These are phyloP conservation scores for Hericium rajendrae DNA, from an alignment of 768 basidiomycete genomes.

Conservation along the genomic window DNA sequence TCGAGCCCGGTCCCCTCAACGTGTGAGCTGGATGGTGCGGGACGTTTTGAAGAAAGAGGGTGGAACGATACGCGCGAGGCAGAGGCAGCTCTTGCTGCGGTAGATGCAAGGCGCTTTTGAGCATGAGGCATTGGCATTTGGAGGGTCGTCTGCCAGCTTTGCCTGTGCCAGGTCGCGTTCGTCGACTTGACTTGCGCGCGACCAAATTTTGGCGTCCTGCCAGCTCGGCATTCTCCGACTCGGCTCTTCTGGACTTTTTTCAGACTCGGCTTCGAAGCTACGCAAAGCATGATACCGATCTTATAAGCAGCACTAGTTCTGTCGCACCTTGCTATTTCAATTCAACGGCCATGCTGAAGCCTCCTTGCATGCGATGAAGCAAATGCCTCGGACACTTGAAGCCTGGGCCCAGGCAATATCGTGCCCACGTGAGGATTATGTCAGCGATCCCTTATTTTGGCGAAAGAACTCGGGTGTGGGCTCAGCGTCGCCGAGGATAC, in stretches of 20 bases:
- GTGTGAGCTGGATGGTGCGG: constrained; percentile 35
- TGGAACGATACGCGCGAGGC: constrained; percentile 46
- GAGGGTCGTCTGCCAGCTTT: neutral
- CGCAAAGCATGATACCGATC: neutral
- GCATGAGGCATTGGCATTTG: constrained; percentile 43
- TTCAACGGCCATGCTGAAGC: too few species aligned
- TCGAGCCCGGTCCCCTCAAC: constrained; percentile 62
- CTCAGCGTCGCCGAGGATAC: too few species aligned
- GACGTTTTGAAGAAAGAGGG: constrained; percentile 55
- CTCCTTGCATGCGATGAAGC: too few species aligned
- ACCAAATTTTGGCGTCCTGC: neutral
- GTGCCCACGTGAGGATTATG: too few species aligned
- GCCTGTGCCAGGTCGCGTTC: neutral
- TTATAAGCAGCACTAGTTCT: neutral
- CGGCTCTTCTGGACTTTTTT: neutral
- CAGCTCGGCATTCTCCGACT: neutral
- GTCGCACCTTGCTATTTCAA: neutral
- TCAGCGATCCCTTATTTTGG: too few species aligned
- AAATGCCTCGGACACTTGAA: too few species aligned
- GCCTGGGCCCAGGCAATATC: too few species aligned
- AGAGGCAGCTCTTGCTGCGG: constrained; percentile 39
- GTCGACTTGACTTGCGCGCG: neutral
- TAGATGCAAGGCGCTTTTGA: constrained; percentile 40
- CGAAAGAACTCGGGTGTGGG: too few species aligned
- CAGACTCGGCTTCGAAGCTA: neutral